phyloP scores from a whole-genome alignment of 2,329 filamentous ascomycete species.

The Colletotrichum euphorbiae region DNA sequence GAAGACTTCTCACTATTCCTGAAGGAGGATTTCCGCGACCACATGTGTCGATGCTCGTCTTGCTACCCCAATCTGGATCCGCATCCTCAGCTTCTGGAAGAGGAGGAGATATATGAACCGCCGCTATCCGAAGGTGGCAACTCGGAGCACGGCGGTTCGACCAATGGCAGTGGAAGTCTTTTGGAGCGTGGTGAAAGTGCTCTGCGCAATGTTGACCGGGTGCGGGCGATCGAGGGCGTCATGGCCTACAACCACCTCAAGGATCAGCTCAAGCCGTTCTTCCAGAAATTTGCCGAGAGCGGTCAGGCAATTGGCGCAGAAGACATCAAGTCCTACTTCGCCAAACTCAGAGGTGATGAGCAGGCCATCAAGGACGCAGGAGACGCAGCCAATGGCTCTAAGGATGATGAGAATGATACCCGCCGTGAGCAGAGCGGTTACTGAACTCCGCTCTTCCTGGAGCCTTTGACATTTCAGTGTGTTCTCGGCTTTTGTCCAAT shows the following conservation, averaged over 20 bases:
- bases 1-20: conserved; percentile 84
- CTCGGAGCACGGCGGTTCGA: conserved; percentile 66
- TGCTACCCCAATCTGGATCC: conserved; percentile 80
- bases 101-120: conserved; percentile 94
- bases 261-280: conserved; percentile 94
- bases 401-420: conserved; percentile 50
- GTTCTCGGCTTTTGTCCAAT: not conserved
- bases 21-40: conserved; percentile 79
- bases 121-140: conserved; percentile 78
- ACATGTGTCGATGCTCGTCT: conserved; percentile 83
- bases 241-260: conserved; percentile 99
- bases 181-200: conserved; percentile 94
- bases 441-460: conserved; percentile 44
- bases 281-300: conserved; percentile 93
- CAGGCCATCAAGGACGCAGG: conserved; percentile 75
- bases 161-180: conserved; percentile 81
- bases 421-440: conserved; percentile 67
- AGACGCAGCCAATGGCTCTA: conserved; percentile 58
- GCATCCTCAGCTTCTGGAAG: conserved; percentile 87
- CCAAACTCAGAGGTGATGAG: conserved; percentile 90
- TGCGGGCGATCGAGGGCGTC: conserved; percentile 92
- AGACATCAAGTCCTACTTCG: conserved; percentile 97
- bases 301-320: conserved; percentile 90
- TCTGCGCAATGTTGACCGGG: conserved; percentile 90
- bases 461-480: not conserved